Conservation (phyloP, 2,329 filamentous ascomycete genomes). For the Bimuria novae-zelandiae region DNA sequence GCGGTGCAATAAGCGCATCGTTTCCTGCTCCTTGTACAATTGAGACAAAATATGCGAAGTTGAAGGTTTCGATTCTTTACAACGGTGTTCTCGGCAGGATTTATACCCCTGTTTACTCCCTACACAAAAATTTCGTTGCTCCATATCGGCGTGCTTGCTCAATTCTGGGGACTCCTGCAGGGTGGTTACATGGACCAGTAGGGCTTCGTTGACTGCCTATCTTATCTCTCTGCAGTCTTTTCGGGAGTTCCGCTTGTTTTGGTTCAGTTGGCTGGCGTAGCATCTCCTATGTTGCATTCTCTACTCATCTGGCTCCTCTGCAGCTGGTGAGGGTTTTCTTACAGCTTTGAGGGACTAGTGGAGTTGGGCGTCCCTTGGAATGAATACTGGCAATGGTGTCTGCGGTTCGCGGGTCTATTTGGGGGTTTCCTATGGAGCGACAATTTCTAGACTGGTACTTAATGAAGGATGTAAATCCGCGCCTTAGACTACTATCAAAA, state of each 20-base stretch:
- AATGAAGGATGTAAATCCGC: constrained; percentile 48
- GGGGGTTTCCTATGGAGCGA: constrained; percentile 32
- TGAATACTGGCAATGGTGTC: constrained; percentile 42
- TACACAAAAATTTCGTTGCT: constrained; percentile 41
- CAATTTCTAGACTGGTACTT: constrained; percentile 47
- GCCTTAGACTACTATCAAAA: constrained; percentile 39
- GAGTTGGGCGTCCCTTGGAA: constrained; percentile 38
- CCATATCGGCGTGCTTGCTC: constrained; percentile 35
- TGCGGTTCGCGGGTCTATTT: constrained; percentile 25
- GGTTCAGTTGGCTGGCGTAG: constrained; percentile 16
- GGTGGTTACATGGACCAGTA: constrained; percentile 29
- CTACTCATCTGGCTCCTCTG: constrained; percentile 21
- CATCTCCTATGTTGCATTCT: constrained; percentile 35
- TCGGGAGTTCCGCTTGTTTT: constrained; percentile 27
- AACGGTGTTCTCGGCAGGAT: constrained; percentile 45
- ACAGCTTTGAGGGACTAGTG: constrained; percentile 22
- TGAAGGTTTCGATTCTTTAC: constrained; percentile 36
- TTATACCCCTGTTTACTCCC: constrained; percentile 46
- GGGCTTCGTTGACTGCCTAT: constrained; percentile 18
- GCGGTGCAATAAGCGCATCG: constrained; percentile 44
- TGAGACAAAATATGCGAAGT: constrained; percentile 27
- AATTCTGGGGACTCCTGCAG: constrained; percentile 32
- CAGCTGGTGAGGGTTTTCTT: constrained; percentile 14
- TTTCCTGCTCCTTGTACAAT: constrained; percentile 36
- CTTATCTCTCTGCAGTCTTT: constrained; percentile 22